phyloP scores from a whole-genome alignment of 169 alveolate genomes.

The Plasmodium cynomolgi region DNA sequence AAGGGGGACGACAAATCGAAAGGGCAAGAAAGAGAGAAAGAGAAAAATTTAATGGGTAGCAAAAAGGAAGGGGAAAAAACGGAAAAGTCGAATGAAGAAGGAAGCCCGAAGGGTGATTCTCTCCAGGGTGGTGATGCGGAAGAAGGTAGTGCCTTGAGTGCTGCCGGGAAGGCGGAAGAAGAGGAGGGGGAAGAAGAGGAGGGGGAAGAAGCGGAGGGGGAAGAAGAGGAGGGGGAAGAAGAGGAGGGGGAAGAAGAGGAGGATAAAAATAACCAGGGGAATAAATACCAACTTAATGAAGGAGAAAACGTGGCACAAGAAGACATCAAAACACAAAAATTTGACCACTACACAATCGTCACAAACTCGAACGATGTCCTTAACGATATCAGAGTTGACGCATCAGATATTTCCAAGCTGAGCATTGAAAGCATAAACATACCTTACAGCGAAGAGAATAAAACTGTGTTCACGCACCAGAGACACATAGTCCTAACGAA shows the following conservation, averaged over 20 bases:
- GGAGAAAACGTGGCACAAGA: neutral
- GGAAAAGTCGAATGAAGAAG: neutral
- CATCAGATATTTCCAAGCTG: conserved; percentile 49
- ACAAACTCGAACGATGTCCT: conserved; percentile 38
- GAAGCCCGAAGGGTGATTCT: neutral
- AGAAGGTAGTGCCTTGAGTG: neutral
- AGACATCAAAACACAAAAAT: neutral
- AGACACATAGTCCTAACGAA: conserved; percentile 35
- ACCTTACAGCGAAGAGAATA: conserved; percentile 20
- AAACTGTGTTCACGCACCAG: conserved; percentile 37
- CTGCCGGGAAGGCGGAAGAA: neutral
- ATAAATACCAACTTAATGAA: neutral
- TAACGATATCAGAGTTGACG: conserved; percentile 42
- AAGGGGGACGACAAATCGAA: neutral
- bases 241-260: conserved; percentile 4
- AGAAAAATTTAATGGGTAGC: neutral
- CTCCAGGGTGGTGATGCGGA: neutral
- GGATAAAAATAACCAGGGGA: neutral
- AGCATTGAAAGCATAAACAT: conserved; percentile 26
- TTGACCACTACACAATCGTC: conserved; percentile 33
- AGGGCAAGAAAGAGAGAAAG: neutral
- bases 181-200: neutral
- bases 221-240: neutral
- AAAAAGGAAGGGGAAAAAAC: neutral
- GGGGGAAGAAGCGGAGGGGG: neutral